A percentile compares a stretch with the other conserved stretches of the same genome.
Conservation (phyloP, 1,139 yeast genomes). For the Saccharomycopsis phalli region DNA sequence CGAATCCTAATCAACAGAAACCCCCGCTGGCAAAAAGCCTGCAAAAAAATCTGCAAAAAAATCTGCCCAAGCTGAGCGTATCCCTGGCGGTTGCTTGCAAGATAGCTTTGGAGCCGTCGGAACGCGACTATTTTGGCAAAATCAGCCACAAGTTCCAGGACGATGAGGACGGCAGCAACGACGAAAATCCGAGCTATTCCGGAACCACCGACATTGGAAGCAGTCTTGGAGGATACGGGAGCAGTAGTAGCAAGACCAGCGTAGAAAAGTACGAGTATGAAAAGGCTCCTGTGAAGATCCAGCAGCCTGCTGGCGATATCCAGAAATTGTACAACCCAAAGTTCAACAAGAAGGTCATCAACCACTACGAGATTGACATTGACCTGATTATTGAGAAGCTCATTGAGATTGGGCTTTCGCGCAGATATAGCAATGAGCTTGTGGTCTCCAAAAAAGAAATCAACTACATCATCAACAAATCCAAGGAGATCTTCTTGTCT, state of each 20-base stretch:
- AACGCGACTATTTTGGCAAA: conserved; percentile 6
- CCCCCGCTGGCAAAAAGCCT: background rate
- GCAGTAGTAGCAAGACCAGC: conserved; percentile 5
- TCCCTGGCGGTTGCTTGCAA: background rate
- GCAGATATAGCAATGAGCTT: conserved; percentile 35
- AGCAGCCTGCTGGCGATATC: conserved; percentile 3
- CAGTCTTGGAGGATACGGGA: background rate
- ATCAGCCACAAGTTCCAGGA: conserved; percentile 8
- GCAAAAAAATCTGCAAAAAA: background rate
- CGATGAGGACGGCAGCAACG: conserved; percentile 1
- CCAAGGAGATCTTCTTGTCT: conserved; percentile 58
- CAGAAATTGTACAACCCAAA: conserved; percentile 17
- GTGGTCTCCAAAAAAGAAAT: conserved; percentile 37
- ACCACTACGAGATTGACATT: conserved; percentile 33
- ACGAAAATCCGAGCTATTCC: conserved; percentile 1
- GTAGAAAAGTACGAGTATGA: conserved; percentile 12
- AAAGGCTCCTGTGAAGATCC: conserved; percentile 28
- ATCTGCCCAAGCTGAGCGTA: background rate
- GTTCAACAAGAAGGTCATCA: conserved; percentile 19
- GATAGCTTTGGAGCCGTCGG: conserved; percentile 3
- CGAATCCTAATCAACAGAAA: background rate
- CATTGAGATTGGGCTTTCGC: conserved; percentile 36
- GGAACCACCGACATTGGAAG: background rate
- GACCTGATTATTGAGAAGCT: conserved; percentile 49
- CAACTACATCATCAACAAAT: conserved; percentile 53